Evolutionary conservation across 805 yeast genomes (phyloP).

Genomic region (Barnettozyma wickerhamii): DNA sequence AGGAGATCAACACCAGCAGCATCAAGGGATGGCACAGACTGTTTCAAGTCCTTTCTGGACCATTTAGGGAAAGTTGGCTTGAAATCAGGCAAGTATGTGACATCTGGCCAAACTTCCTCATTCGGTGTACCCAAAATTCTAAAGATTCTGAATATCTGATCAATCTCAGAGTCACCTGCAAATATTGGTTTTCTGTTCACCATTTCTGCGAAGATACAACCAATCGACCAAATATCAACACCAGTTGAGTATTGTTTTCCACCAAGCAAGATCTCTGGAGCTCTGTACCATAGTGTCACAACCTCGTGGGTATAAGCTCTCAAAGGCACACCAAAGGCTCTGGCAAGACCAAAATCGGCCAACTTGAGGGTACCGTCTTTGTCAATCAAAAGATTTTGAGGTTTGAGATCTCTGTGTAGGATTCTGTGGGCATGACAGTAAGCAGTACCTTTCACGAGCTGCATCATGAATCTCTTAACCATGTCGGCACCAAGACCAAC

Average conservation of each 20-base stretch:
- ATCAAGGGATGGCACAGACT: conserved; percentile 75
- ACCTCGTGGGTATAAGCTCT: conserved; percentile 98
- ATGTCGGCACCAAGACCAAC: conserved; percentile 84
- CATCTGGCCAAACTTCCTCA: conserved; percentile 94
- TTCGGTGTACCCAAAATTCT: conserved; percentile 91
- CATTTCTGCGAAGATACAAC: conserved; percentile 98
- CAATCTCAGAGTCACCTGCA: conserved; percentile 98
- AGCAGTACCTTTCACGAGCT: conserved; percentile 82
- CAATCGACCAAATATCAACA: conserved; percentile 98
- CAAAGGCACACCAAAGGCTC: conserved; percentile 96
- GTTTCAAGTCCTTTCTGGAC: conserved; percentile 67
- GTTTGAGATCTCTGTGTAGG: conserved; percentile 92
- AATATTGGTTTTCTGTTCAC: conserved; percentile 90
- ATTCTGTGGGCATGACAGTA: conserved; percentile 95
- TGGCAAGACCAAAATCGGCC: conserved; percentile 92
- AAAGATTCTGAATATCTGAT: conserved; percentile 91
- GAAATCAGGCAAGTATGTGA: conserved; percentile 84
- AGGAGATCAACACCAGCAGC: conserved; percentile 79
- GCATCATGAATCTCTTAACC: conserved; percentile 92
- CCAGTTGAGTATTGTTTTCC: conserved; percentile 98
- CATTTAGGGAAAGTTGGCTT: conserved; percentile 92
- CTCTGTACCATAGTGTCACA: conserved; percentile 95
- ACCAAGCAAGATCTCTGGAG: conserved; percentile 93
- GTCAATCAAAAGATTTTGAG: conserved; percentile 91
- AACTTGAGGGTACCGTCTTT: conserved; percentile 91